phyloP scores from a whole-genome alignment of 345 rosid genomes.

The Linum usitatissimum region DNA sequence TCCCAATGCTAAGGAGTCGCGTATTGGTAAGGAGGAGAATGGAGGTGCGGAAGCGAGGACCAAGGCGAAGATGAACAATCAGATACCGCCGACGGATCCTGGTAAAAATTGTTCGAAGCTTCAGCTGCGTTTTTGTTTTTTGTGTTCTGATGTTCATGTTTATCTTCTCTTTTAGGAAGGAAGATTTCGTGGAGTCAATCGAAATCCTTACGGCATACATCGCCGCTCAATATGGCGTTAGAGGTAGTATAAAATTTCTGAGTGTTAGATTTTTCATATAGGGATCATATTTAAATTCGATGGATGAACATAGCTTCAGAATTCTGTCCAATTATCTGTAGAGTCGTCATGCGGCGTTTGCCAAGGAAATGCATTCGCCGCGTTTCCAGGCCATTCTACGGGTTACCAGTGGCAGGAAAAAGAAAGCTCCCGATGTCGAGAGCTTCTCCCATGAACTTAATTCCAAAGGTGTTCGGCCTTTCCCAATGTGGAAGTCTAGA shows the following conservation, averaged over 20 bases:
- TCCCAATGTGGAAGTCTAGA: conserved; percentile 79
- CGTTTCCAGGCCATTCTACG: conserved; percentile 78
- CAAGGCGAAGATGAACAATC: conserved; percentile 21
- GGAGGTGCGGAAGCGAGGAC: conserved; percentile 13
- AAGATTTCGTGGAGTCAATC: conserved; percentile 52
- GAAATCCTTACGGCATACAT: conserved; percentile 42
- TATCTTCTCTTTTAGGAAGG: conserved; percentile 32
- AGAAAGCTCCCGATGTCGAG: conserved; percentile 70
- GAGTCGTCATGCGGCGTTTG: conserved; percentile 55
- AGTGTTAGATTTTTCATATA: not conserved
- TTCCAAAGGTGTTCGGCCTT: conserved; percentile 91
- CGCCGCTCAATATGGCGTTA: conserved; percentile 38
- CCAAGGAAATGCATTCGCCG: conserved; percentile 77
- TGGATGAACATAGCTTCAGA: not conserved
- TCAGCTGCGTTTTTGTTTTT: not conserved
- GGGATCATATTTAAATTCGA: too few species aligned
- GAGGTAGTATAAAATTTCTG: conserved; percentile 38
- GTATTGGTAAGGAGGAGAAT: conserved; percentile 14
- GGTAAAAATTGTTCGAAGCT: not conserved
- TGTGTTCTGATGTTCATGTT: not conserved
- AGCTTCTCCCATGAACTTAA: conserved; percentile 98
- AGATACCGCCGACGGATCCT: not conserved
- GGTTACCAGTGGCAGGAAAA: conserved; percentile 75
- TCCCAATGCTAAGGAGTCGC: conserved; percentile 9
- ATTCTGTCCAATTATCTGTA: conserved; percentile 12